A percentile compares a stretch with the other conserved stretches of the same genome.
Evolutionary conservation across 306 rosid genomes (phyloP).

Genomic region (Cicer chorassanicum): DNA sequence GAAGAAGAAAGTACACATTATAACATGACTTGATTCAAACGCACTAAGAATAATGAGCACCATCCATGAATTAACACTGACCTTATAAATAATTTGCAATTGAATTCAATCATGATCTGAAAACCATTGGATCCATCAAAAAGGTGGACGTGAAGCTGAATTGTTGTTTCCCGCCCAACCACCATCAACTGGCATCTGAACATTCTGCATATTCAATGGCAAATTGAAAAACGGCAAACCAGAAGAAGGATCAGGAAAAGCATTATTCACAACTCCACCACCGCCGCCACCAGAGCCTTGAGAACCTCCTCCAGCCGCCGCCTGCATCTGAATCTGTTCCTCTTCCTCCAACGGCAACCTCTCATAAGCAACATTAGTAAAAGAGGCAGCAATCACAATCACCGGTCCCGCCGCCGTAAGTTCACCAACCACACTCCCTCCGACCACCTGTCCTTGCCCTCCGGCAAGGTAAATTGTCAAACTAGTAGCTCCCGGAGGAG

Average conservation of each 20-base stretch:
- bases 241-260: slow-evolving; percentile 83
- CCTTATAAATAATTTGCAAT: slow-evolving; percentile 48
- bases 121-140: slow-evolving; percentile 38
- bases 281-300: slow-evolving; percentile 50
- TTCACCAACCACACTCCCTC: slow-evolving; percentile 91
- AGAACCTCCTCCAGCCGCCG: slow-evolving; percentile 32
- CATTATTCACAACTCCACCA: slow-evolving; percentile 46
- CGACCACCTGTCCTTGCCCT: slow-evolving; percentile 93
- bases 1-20: slow-evolving; percentile 8
- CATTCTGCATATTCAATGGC: slow-evolving; percentile 87
- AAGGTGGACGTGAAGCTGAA: slow-evolving; percentile 55
- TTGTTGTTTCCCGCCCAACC: slow-evolving; percentile 58
- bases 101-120: neutral
- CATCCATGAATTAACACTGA: slow-evolving; percentile 50
- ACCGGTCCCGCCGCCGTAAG: slow-evolving; percentile 88
- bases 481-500: slow-evolving; percentile 93
- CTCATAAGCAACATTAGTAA: slow-evolving; percentile 93
- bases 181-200: slow-evolving; percentile 71
- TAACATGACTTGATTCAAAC: slow-evolving; percentile 28
- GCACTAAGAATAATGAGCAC: slow-evolving; percentile 32
- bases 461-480: slow-evolving; percentile 80
- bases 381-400: slow-evolving; percentile 84
- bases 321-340: slow-evolving; percentile 65
- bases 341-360: slow-evolving; percentile 82
- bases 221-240: slow-evolving; percentile 89